A percentile compares a stretch with the other conserved stretches of the same genome.
Evolutionary conservation across 1,139 yeast genomes (phyloP).

Genomic region (Blastobotrys buckinghamii): DNA sequence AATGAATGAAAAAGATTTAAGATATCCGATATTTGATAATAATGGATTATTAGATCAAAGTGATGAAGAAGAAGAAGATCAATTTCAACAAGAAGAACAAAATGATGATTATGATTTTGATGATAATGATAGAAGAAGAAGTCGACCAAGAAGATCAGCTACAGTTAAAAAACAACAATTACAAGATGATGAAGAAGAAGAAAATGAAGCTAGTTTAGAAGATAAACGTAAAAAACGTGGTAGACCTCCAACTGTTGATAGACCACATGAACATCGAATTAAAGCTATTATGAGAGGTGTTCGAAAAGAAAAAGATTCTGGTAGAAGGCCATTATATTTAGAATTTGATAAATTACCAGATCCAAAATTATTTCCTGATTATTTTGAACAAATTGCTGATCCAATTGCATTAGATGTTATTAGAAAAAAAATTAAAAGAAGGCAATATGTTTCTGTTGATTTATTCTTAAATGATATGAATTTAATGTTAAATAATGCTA

Average conservation of each 20-base stretch:
- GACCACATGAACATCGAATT: slow-evolving; percentile 88
- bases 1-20: slow-evolving; percentile 37
- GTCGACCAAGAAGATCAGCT: slow-evolving; percentile 23
- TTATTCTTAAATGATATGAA: slow-evolving; percentile 71
- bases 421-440: slow-evolving; percentile 75
- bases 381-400: slow-evolving; percentile 53
- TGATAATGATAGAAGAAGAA: slow-evolving; percentile 23
- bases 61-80: slow-evolving; percentile 16
- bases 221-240: slow-evolving; percentile 77
- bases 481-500: slow-evolving; percentile 69
- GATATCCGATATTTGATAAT: slow-evolving; percentile 61
- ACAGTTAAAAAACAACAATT: slow-evolving; percentile 23
- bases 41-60: slow-evolving; percentile 56
- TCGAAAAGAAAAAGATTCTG: slow-evolving; percentile 52
- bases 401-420: slow-evolving; percentile 84
- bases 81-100: slow-evolving; percentile 24
- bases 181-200: slow-evolving; percentile 23
- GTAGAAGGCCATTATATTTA: slow-evolving; percentile 42
- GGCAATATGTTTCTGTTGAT: slow-evolving; percentile 73
- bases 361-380: slow-evolving; percentile 53
- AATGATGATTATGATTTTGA: slow-evolving; percentile 38
- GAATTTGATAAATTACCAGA: slow-evolving; percentile 84
- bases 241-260: slow-evolving; percentile 92
- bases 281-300: slow-evolving; percentile 77
- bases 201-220: slow-evolving; percentile 23